Conservation (phyloP, 1,284 basidiomycete genomes). For the Athelia psychrophila region DNA sequence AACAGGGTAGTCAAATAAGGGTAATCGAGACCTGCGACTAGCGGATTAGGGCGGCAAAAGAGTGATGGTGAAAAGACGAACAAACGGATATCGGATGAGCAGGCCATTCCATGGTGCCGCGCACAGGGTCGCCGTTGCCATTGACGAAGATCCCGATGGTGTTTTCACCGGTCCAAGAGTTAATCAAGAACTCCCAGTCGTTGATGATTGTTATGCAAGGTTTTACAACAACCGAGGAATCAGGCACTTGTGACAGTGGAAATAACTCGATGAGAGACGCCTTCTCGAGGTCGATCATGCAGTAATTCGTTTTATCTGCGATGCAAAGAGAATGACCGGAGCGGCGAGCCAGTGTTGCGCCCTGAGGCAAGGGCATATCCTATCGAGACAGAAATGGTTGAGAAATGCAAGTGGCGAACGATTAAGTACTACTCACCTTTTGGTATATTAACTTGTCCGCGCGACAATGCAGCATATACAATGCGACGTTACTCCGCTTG, state of each 20-base stretch:
- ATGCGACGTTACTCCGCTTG: conserved; percentile 63
- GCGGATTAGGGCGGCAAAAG: not conserved
- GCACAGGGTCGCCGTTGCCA: conserved; percentile 80
- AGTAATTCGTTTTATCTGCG: conserved; percentile 71
- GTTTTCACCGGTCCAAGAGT: conserved; percentile 73
- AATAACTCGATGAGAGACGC: conserved; percentile 69
- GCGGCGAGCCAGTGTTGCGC: conserved; percentile 61
- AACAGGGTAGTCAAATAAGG: conserved; percentile 79
- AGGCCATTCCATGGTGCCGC: conserved; percentile 86
- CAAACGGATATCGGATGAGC: conserved; percentile 76
- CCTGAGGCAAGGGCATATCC: conserved; percentile 79
- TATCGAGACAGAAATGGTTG: conserved; percentile 24
- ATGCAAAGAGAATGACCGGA: conserved; percentile 69
- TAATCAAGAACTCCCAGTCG: conserved; percentile 75
- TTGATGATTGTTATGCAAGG: conserved; percentile 76
- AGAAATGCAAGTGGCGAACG: not conserved
- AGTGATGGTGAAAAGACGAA: too few relatives aligned
- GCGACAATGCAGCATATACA: conserved; percentile 60
- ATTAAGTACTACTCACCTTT: conserved; percentile 41
- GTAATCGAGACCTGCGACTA: conserved; percentile 69
- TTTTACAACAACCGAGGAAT: conserved; percentile 44
- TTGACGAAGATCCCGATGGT: conserved; percentile 86
- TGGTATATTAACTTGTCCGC: conserved; percentile 57
- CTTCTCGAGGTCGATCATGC: conserved; percentile 71
- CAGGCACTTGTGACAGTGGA: conserved; percentile 68